Evolutionary conservation across 2,329 filamentous ascomycete genomes (phyloP), one percentile per base, ranked within the genome.

Genomic region (Aspergillus fischeri): DNA sequence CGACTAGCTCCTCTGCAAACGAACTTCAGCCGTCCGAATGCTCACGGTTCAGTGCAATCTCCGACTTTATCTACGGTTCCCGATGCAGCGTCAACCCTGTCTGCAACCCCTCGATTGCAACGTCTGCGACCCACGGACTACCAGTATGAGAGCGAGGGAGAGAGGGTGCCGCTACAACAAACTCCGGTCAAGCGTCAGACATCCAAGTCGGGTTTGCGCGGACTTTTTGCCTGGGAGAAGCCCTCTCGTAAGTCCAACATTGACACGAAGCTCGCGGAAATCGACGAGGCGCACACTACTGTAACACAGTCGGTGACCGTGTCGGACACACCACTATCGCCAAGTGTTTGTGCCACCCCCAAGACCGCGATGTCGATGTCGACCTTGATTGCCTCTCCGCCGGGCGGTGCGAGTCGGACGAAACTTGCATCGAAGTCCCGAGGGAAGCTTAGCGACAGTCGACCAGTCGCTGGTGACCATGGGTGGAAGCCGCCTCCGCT

Each of bases 401-500:
- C 62, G 29, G 62, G 60, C 6, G 60, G 58, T 1, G 60, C 60
- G 29, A 52, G 60, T 20, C 63, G 58, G 6, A 49, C 62, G 7
- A 67, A 60, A 35, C 57, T 64, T 11, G 63, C 58, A 7, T 47
- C 66, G 17, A 67, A 65, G 7, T 44, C 60, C 38, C 65, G 66
- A n/a, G 52, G 62, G 9, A 64, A 56, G 51, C 56, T 63, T 2
- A 51, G 51, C 4, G 72, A 70, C 10, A 59, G 67, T 28, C 65
- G 70, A 42, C 51, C 60, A 1, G 45, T 61, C 1, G 61, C 62
- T 9, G 61, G 63, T 54, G 64, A 71, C 65, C 56, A 67, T 65
- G 65, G 65, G 11, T 90, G 86, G 86, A 82, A 84, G 55, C 83
- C 87, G 17, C 90, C 91, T 6, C 90, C 91, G 1, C 77, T 97